Conservation (phyloP, 2,329 filamentous ascomycete species). For the Xylaria digitata region DNA sequence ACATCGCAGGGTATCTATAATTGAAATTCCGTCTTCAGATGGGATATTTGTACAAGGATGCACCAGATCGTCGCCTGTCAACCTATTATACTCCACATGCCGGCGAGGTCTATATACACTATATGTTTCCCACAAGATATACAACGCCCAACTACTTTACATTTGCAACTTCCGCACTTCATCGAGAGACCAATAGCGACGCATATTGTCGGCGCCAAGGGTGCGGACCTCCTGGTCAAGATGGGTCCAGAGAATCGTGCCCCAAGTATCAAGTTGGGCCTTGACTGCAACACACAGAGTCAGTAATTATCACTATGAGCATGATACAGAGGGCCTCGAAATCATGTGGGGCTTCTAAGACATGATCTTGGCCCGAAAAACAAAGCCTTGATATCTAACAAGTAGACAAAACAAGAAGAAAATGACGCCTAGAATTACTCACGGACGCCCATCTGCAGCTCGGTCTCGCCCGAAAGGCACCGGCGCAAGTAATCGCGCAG, state of each 20-base stretch:
- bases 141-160: constrained; percentile 51
- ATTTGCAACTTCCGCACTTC: constrained; percentile 80
- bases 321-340: neutral
- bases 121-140: neutral
- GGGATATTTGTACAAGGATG: neutral
- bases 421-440: neutral
- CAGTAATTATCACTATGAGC: neutral
- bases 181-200: constrained; percentile 79
- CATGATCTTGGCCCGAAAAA: neutral
- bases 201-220: constrained; percentile 87
- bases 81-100: neutral
- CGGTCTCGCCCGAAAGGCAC: constrained; percentile 71
- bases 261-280: constrained; percentile 78
- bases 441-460: constrained; percentile 63
- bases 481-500: constrained; percentile 73
- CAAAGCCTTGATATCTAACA: neutral
- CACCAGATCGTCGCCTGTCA: neutral
- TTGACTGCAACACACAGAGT: neutral
- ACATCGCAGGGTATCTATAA: constrained; percentile 8
- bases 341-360: neutral
- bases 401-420: neutral
- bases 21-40: neutral
- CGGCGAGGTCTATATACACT: neutral
- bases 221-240: constrained; percentile 85
- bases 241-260: constrained; percentile 82